phyloP scores from a whole-genome alignment of 208 protist genomes.

The Crithidia brevicula region DNA sequence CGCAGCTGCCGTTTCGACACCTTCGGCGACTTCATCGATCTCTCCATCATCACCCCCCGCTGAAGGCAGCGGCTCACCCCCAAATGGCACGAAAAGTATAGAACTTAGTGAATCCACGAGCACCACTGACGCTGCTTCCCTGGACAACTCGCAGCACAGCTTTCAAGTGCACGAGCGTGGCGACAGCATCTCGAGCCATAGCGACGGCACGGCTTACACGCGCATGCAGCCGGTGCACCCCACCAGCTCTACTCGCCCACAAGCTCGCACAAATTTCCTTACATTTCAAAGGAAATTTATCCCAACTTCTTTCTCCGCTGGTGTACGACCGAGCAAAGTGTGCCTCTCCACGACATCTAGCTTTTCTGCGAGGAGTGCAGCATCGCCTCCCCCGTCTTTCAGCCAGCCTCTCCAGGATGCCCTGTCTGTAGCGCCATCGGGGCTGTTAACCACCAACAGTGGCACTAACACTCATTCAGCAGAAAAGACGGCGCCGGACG shows the following conservation, averaged over 20 bases:
- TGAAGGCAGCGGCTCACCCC: too few species aligned
- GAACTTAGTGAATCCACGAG: background rate
- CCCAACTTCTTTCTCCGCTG: background rate
- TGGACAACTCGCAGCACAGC: background rate
- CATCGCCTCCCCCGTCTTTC: background rate
- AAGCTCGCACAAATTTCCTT: background rate
- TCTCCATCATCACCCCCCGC: background rate
- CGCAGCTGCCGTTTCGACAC: background rate
- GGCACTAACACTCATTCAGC: background rate
- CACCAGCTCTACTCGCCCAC: background rate
- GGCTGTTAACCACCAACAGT: background rate
- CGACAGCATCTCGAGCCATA: background rate
- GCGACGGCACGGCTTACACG: slow-evolving; percentile 3
- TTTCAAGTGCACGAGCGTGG: background rate
- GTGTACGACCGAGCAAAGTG: slow-evolving; percentile 7
- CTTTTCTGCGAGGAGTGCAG: background rate
- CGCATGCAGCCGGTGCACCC: background rate
- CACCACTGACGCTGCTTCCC: background rate
- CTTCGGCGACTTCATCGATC: background rate
- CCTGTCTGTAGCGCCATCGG: background rate
- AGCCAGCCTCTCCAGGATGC: background rate
- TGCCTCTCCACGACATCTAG: background rate
- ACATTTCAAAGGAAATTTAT: background rate
- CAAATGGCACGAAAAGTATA: too few species aligned
- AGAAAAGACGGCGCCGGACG: too few species aligned